Evolutionary conservation across 352 stramenopile species (phyloP).

Genomic region (Peronosclerospora sorghi): DNA sequence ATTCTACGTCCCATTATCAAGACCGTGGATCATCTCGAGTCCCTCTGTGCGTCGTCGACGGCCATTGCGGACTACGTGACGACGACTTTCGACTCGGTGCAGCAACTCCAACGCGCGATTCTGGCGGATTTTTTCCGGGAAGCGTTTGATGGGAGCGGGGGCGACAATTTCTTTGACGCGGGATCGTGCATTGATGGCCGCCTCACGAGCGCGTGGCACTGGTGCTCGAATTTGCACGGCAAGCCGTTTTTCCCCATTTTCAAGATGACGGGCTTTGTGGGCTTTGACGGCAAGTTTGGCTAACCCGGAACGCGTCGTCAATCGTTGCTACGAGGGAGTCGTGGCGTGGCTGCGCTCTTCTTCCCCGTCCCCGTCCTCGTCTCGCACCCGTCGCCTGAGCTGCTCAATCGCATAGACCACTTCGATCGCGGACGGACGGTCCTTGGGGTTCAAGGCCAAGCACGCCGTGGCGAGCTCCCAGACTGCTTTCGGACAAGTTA

Average conservation of each 20-base stretch:
- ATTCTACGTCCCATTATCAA: constrained; percentile 85
- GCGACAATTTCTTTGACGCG: constrained; percentile 93
- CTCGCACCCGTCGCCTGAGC: constrained; percentile 4
- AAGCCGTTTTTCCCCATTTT: constrained; percentile 95
- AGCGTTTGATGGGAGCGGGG: constrained; percentile 92
- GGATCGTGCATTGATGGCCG: constrained; percentile 94
- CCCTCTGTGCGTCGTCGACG: constrained; percentile 33
- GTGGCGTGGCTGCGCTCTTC: no score
- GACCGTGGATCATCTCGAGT: constrained; percentile 64
- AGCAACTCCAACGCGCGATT: constrained; percentile 83
- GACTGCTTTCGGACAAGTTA: constrained; percentile 35
- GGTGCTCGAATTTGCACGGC: constrained; percentile 89
- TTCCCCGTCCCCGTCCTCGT: no score
- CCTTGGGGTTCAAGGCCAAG: constrained; percentile 37
- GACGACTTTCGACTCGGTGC: constrained; percentile 77
- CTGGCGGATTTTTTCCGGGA: constrained; percentile 94
- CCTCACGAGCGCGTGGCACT: constrained; percentile 96
- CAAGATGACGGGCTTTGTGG: constrained; percentile 92
- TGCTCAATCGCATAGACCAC: constrained; percentile 52
- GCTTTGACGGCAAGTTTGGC: constrained; percentile 94
- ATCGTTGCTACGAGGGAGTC: no score
- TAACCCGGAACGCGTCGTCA: no score
- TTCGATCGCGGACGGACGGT: constrained; percentile 46
- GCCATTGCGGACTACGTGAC: constrained; percentile 54
- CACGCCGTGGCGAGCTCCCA: constrained; percentile 39